Base-by-base conservation (phyloP, 192 early-diverging fungal species). In the Backusella psychrophila region DNA sequence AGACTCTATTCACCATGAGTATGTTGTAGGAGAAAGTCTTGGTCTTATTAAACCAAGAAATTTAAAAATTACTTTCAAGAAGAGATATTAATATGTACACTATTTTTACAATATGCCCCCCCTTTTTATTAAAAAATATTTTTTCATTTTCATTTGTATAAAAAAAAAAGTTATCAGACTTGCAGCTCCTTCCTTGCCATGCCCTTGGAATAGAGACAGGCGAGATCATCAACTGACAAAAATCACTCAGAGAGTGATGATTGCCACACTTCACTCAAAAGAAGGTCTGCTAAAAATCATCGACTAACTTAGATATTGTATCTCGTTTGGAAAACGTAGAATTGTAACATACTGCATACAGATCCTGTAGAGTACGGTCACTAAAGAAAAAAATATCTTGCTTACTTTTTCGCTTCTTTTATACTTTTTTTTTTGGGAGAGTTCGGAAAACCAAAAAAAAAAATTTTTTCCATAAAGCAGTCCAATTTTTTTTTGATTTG, bases 331-430 rank as follows among this genome's bases (percentile, higher is more conserved):
- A 77, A 77, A 77, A 77, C 76, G 70, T 77, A 72, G 69, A 77
- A 77, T 69, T 70, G 76, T 72, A 59, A 77, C 69, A 69, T 77
- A 77, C 76, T 77, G 76, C 53, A 77, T 77, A 77, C 76, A 77
- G 70, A 77, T 77, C 76, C 76, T 77, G 76, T 77, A 77, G 76
- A 77, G 76, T 77, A 77, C 76, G 76, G 76, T 77, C 76, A 77
- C 76, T 77, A 77, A 77, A 72, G 76, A 72, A 77, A 77, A 77
- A 77, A 72, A 33, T 21, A 1, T 5, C 1, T 69, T 69, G 34
- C n/a, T 35, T 39, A 69, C 34, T n/a, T 36, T 41, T 17, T 36
- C 7, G 6, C 14, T 6, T 36, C 15, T 69, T 69, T 69, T 66
- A 69, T 69, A 69, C 19, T 69, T 69, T 69, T 69, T 69, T 21